Base-by-base conservation (phyloP, 768 basidiomycete genomes). In the Tephrocybe sp. region DNA sequence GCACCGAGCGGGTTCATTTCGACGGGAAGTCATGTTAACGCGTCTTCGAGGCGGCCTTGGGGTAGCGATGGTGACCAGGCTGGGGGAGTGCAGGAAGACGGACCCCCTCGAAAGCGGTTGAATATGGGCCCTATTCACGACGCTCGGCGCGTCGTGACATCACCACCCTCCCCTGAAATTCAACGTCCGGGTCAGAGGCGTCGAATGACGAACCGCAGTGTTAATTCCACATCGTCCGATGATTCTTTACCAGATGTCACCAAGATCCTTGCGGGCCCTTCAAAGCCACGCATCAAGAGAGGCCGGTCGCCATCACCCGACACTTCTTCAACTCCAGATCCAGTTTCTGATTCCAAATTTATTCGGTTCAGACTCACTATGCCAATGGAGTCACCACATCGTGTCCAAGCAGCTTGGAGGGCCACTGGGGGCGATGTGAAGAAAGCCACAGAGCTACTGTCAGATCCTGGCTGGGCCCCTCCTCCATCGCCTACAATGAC, bases 51-150 rank as follows among this genome's bases (percentile, higher is more conserved):
- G 60, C 79, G 79, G 58, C 67, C 69, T 43, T 63, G 67, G 61
- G 69, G 64, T 20, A 66, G 60, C n/a, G 71, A 68, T 54, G 65
- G 71, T 28, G 69, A 72, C 48, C 65, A 69, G 45, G 55, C 68
- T 34, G 71, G 69, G 15, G 67, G 70, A 40, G 65, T 71, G 45
- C 76, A 79, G 52, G 80, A 84, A 18, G 80, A 80, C 14, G 86
- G 81, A 12, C 86, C 83, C 33, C 88, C 88, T 44, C 82, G 84
- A 52, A 91, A 91, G 71, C 82, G 82, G 58, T 61, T 81, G 34
- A 84, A 89, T 63, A 74, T 73, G 53, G 84, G 84, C 24, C 66
- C 68, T 44, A 66, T 70, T 21, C 52, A 68, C 37, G 69, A 73
- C 62, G 52, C 69, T 48, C 66, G 65, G 44, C 71, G 73, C 58